phyloP scores from a whole-genome alignment of 495 filamentous ascomycete genomes.

The Chaetomium tenue region DNA sequence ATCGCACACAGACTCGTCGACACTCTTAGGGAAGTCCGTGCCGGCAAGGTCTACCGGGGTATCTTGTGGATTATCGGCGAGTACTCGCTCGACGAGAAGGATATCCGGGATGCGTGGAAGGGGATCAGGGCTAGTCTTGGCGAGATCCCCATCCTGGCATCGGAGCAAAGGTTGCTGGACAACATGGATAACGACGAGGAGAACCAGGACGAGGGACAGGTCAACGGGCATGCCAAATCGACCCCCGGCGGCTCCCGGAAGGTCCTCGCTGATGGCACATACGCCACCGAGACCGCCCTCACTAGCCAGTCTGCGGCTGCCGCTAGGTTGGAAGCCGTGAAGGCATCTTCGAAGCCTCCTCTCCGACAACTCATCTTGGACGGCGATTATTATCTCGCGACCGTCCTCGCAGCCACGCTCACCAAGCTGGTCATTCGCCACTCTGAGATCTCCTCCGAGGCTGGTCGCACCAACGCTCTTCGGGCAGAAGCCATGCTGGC shows the following conservation, averaged over 20 bases:
- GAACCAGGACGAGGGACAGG: conserved; percentile 61
- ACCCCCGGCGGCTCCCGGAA: conserved; percentile 80
- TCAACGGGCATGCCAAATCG: conserved; percentile 76
- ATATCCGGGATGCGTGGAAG: conserved; percentile 97
- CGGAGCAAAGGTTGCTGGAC: conserved; percentile 88
- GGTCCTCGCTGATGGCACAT: conserved; percentile 94
- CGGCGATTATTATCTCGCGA: conserved; percentile 95
- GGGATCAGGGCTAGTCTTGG: conserved; percentile 89
- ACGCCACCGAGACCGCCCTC: conserved; percentile 93
- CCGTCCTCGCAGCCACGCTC: conserved; percentile 89
- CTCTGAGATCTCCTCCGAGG: conserved; percentile 85
- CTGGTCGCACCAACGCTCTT: conserved; percentile 85
- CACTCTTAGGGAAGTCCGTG: conserved; percentile 88
- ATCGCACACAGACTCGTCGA: conserved; percentile 88
- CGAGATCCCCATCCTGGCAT: conserved; percentile 95
- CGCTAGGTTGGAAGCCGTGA: conserved; percentile 92
- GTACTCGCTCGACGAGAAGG: conserved; percentile 87
- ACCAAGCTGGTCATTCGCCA: conserved; percentile 99
- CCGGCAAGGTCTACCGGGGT: conserved; percentile 95
- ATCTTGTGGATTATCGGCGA: conserved; percentile 98
- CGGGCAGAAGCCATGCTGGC: conserved; percentile 98
- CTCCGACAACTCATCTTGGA: conserved; percentile 93
- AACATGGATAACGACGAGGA: conserved; percentile 55
- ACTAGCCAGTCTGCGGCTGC: conserved; percentile 87
- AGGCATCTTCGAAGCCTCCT: conserved; percentile 94